Evolutionary conservation across 1,139 yeast genomes (phyloP).

Genomic region (Nadsonia starkeyi-henricii): DNA sequence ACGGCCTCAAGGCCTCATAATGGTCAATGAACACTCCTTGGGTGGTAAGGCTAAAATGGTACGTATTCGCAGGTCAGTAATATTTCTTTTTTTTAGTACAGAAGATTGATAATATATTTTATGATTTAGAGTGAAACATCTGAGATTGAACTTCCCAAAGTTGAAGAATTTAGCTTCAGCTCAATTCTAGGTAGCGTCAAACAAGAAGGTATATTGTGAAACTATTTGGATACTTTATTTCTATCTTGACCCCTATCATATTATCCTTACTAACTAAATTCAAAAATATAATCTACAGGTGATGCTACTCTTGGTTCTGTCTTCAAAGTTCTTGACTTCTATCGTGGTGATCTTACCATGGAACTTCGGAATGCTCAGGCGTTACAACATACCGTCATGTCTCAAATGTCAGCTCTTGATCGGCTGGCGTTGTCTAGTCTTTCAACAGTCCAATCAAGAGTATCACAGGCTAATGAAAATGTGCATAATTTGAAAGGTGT

Average conservation of each 20-base stretch:
- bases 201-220: not conserved
- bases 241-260: slow-evolving; percentile 6
- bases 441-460: not conserved
- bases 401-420: slow-evolving; percentile 7
- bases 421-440: slow-evolving; percentile 6
- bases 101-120: no score
- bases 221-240: no score
- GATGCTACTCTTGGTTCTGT: slow-evolving; percentile 5
- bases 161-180: slow-evolving; percentile 8
- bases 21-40: no score
- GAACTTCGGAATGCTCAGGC: slow-evolving; percentile 2
- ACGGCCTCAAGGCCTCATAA: no score
- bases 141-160: slow-evolving; percentile 5
- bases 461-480: not conserved
- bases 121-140: not conserved
- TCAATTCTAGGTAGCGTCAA: not conserved
- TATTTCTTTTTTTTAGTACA: no score
- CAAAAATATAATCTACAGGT: slow-evolving; percentile 6
- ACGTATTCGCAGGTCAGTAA: not conserved
- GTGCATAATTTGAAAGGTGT: slow-evolving; percentile 1
- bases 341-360: slow-evolving; percentile 6
- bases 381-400: slow-evolving; percentile 6
- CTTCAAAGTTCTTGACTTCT: slow-evolving; percentile 4
- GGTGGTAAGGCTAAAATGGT: not conserved
- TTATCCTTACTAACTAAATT: slow-evolving; percentile 1